Evolutionary conservation across 2,329 filamentous ascomycete species (phyloP).

Genomic region (Sphaerulina vaccinii): DNA sequence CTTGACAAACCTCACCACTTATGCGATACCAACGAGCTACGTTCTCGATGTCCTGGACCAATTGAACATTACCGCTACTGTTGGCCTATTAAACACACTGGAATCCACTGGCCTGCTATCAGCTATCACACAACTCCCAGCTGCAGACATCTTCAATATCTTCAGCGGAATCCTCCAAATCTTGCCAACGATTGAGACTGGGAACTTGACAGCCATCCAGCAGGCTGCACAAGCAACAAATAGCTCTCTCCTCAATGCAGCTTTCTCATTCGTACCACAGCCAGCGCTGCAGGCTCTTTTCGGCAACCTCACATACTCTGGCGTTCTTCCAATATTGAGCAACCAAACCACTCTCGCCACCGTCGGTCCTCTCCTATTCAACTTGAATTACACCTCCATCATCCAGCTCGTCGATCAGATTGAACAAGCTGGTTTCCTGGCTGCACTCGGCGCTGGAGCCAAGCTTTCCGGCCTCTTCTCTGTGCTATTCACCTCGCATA

Average conservation of each 20-base stretch:
- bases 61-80: constrained; percentile 17
- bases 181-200: constrained; percentile 12
- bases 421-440: constrained; percentile 7
- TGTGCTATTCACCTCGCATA: constrained; percentile 13
- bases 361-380: constrained; percentile 12
- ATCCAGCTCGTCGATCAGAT: constrained; percentile 12
- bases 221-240: constrained; percentile 14
- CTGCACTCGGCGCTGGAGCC: neutral
- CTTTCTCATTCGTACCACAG: neutral
- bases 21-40: constrained; percentile 10
- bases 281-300: constrained; percentile 14
- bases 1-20: neutral
- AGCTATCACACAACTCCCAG: constrained; percentile 10
- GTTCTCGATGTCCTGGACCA: constrained; percentile 16
- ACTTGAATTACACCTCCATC: constrained; percentile 20
- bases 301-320: constrained; percentile 11
- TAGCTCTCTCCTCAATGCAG: constrained; percentile 9
- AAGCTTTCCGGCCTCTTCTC: constrained; percentile 17
- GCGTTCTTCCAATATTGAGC: constrained; percentile 14
- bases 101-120: constrained; percentile 12
- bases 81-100: constrained; percentile 8
- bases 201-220: constrained; percentile 10
- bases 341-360: constrained; percentile 13
- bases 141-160: constrained; percentile 5
- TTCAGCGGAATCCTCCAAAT: constrained; percentile 14